Percentiles rank a stretch among this genome's conserved stretches.
phyloP scores from a whole-genome alignment of 306 rosid genomes.

The Hippophae rhamnoides region DNA sequence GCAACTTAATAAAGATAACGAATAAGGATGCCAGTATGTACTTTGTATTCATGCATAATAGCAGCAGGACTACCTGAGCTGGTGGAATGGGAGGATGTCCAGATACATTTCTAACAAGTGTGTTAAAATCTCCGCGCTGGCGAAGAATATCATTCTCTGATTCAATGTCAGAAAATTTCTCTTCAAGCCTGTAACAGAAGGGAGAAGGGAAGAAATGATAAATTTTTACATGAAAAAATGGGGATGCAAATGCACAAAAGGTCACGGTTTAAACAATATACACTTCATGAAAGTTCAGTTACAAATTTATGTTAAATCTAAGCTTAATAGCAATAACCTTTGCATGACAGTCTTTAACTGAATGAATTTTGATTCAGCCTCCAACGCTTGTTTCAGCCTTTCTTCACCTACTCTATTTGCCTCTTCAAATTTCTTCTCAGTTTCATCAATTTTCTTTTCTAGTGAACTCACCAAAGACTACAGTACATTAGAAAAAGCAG shows the following conservation, averaged over 20 bases:
- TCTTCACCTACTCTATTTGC: conserved; percentile 85
- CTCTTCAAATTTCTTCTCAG: conserved; percentile 81
- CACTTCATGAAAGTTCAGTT: not conserved
- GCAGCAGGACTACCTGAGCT: conserved; percentile 16
- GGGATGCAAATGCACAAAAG: not conserved
- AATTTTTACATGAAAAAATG: not conserved
- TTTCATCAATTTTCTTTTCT: conserved; percentile 83
- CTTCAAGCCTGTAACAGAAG: conserved; percentile 69
- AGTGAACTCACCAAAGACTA: conserved; percentile 84
- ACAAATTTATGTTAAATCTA: conserved; percentile 5
- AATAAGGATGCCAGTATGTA: conserved; percentile 2
- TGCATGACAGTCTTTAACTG: conserved; percentile 89
- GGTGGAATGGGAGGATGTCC: conserved; percentile 54
- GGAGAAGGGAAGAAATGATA: conserved; percentile 14
- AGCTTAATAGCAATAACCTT: conserved; percentile 43
- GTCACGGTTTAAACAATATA: conserved; percentile 1
- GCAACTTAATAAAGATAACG: conserved; percentile 2
- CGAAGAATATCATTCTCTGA: conserved; percentile 83
- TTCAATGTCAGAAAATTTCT: conserved; percentile 71
- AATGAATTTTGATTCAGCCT: conserved; percentile 86
- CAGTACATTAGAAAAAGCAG: conserved; percentile 25
- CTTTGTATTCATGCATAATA: not conserved
- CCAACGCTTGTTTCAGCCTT: conserved; percentile 89
- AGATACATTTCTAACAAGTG: conserved; percentile 50
- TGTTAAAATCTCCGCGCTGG: conserved; percentile 41